phyloP scores from a whole-genome alignment of 2,329 filamentous ascomycete genomes.

The Coniochaeta sp. region DNA sequence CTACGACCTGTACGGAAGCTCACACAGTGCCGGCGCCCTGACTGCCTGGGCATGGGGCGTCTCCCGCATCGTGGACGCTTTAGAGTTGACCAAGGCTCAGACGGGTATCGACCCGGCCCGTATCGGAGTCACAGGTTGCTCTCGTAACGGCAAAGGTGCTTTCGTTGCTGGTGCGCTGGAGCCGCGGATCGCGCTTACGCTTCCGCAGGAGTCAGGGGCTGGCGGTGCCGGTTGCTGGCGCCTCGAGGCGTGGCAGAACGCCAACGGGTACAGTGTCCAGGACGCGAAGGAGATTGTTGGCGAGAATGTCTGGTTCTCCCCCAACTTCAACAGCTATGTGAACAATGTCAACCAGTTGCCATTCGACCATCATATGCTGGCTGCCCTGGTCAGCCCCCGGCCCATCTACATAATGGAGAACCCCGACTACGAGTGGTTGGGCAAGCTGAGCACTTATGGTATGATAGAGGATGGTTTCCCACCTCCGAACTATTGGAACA shows the following conservation, averaged over 20 bases:
- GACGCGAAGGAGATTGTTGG: conserved; percentile 39
- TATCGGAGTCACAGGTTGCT: conserved; percentile 41
- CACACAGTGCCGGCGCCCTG: conserved; percentile 34
- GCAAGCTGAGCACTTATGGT: conserved; percentile 35
- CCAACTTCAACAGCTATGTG: conserved; percentile 39
- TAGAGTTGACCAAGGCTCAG: conserved; percentile 28
- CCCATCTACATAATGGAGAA: conserved; percentile 44
- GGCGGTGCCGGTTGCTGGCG: conserved; percentile 41
- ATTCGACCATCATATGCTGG: conserved; percentile 45
- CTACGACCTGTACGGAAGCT: conserved; percentile 39
- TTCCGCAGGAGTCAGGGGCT: conserved; percentile 41
- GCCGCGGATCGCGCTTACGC: conserved; percentile 36
- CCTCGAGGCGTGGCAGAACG: conserved; percentile 20
- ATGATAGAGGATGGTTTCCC: background rate
- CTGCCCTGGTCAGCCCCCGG: conserved; percentile 40
- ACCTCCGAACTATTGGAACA: background rate
- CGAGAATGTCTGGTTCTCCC: conserved; percentile 48
- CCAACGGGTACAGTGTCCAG: conserved; percentile 33
- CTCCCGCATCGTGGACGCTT: conserved; percentile 37
- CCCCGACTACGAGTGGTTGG: conserved; percentile 40
- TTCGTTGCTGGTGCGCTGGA: conserved; percentile 41
- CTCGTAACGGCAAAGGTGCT: conserved; percentile 43
- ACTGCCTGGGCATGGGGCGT: conserved; percentile 44
- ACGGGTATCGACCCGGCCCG: conserved; percentile 25
- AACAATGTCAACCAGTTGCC: conserved; percentile 39